phyloP scores from a whole-genome alignment of 495 filamentous ascomycete genomes.

The Aspergillus diversus region DNA sequence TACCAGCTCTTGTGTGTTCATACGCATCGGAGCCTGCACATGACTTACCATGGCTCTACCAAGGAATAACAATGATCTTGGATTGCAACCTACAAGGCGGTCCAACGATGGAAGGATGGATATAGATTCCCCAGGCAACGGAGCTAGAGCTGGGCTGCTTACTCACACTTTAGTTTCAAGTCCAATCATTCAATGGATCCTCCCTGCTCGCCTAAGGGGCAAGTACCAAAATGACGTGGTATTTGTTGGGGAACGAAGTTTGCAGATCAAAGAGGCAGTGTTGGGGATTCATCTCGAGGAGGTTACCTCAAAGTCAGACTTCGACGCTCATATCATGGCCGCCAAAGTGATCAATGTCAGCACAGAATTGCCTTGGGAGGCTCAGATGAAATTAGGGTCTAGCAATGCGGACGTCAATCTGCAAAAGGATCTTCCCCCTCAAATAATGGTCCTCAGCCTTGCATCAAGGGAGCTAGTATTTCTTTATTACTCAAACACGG shows the following conservation, averaged over 20 bases:
- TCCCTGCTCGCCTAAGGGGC: constrained; percentile 77
- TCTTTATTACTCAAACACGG: constrained; percentile 59
- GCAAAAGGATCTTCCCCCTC: constrained; percentile 60
- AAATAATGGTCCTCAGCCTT: constrained; percentile 74
- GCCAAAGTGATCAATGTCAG: constrained; percentile 49
- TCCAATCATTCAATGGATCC: constrained; percentile 73
- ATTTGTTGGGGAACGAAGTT: constrained; percentile 73
- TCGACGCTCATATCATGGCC: constrained; percentile 61
- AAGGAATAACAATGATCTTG: constrained; percentile 8
- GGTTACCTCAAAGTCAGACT: constrained; percentile 72
- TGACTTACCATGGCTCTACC: constrained; percentile 17
- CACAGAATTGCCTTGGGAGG: constrained; percentile 37
- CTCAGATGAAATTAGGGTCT: constrained; percentile 31
- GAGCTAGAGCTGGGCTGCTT: constrained; percentile 60
- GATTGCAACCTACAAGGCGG: constrained; percentile 4
- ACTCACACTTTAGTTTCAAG: constrained; percentile 77
- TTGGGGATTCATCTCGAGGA: constrained; percentile 65
- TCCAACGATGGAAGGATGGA: constrained; percentile 21
- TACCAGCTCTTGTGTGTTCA: background rate
- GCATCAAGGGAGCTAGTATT: constrained; percentile 72
- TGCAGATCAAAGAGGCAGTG: constrained; percentile 68
- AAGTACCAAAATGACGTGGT: constrained; percentile 79
- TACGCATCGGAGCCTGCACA: background rate
- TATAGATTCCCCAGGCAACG: constrained; percentile 14
- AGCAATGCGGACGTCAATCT: constrained; percentile 15